Evolutionary conservation across 1,284 basidiomycete species (phyloP).

Genomic region (Cutaneotrichosporon dermatis): DNA sequence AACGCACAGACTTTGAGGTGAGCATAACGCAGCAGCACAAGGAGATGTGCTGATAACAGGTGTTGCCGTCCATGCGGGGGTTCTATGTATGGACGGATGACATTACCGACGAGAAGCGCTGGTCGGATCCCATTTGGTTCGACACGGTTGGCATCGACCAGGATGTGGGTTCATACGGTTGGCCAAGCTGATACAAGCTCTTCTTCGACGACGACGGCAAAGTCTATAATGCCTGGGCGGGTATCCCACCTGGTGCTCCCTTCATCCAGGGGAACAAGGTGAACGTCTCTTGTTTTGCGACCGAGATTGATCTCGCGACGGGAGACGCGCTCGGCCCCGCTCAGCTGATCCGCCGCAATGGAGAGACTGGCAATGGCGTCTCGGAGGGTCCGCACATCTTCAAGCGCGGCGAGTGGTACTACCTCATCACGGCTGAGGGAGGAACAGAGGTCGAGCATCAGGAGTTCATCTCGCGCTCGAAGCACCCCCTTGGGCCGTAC

Average conservation of each 20-base stretch:
- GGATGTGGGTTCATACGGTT: conserved; percentile 18
- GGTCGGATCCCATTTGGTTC: conserved; percentile 27
- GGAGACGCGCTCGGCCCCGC: no score
- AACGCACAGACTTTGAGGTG: no score
- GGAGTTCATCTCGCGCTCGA: conserved; percentile 23
- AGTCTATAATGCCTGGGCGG: no score
- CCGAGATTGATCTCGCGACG: no score
- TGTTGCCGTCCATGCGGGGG: background rate
- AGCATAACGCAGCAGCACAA: no score
- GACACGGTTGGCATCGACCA: conserved; percentile 27
- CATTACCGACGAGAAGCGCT: conserved; percentile 22
- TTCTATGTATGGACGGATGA: conserved; percentile 34
- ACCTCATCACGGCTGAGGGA: conserved; percentile 35
- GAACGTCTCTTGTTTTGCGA: no score
- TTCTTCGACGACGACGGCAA: conserved; percentile 21
- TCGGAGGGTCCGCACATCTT: conserved; percentile 34
- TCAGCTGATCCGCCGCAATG: no score
- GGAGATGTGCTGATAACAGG: no score
- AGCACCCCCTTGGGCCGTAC: conserved; percentile 11
- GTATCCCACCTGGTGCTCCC: no score
- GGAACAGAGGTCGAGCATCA: conserved; percentile 30
- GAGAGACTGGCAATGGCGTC: conserved; percentile 11
- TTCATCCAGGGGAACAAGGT: no score
- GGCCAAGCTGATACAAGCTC: conserved; percentile 7
- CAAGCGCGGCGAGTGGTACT: conserved; percentile 25